Percentiles rank a stretch among this genome's conserved stretches.
Evolutionary conservation across 2,329 filamentous ascomycete species (phyloP).

Genomic region (Arthrocladium fulminans): DNA sequence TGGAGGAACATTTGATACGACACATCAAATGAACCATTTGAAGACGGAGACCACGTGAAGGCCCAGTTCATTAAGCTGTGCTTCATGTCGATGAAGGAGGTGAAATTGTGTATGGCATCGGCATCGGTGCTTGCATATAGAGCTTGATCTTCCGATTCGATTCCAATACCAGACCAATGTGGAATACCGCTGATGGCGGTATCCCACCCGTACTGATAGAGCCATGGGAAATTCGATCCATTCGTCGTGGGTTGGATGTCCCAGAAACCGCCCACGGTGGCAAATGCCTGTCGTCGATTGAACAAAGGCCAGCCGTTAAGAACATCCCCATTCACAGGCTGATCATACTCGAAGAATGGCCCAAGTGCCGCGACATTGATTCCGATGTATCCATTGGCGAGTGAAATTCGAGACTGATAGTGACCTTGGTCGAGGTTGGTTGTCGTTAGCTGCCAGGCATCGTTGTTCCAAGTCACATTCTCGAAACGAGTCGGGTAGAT

Average conservation of each 20-base stretch:
- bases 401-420: slow-evolving; percentile 51
- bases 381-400: slow-evolving; percentile 57
- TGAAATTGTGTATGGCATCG: slow-evolving; percentile 52
- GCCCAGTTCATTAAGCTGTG: slow-evolving; percentile 55
- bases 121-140: slow-evolving; percentile 54
- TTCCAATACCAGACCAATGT: slow-evolving; percentile 54
- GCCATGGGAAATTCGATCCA: slow-evolving; percentile 57
- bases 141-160: slow-evolving; percentile 47
- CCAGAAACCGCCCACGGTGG: slow-evolving; percentile 60
- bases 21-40: slow-evolving; percentile 45
- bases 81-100: slow-evolving; percentile 53
- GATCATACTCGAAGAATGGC: slow-evolving; percentile 54
- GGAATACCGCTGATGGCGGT: slow-evolving; percentile 63
- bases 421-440: slow-evolving; percentile 48
- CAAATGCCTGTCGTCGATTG: slow-evolving; percentile 54
- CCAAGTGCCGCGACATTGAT: slow-evolving; percentile 55
- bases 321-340: slow-evolving; percentile 41
- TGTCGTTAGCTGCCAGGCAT: slow-evolving; percentile 48
- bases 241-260: slow-evolving; percentile 51
- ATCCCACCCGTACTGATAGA: slow-evolving; percentile 61
- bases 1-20: slow-evolving; percentile 59
- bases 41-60: slow-evolving; percentile 55
- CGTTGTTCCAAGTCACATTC: slow-evolving; percentile 51
- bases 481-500: slow-evolving; percentile 43
- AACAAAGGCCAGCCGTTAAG: slow-evolving; percentile 62